A percentile compares a stretch with the other conserved stretches of the same genome.
Conservation (phyloP, 345 rosid species). For the Hevea brasiliensis region DNA sequence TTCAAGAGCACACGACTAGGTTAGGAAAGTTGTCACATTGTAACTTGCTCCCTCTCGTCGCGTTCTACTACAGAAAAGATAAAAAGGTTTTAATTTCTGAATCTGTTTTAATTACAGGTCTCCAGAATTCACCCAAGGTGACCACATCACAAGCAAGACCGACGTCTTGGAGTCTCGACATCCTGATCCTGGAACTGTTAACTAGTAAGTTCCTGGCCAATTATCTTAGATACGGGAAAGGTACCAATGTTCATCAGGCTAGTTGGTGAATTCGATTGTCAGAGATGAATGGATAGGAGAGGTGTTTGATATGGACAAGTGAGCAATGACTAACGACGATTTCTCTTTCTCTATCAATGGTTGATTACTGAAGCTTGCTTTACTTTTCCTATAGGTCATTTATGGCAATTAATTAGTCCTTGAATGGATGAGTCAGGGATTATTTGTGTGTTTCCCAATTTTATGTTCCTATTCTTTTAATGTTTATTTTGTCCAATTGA, state of each 20-base stretch:
- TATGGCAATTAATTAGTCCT: background rate
- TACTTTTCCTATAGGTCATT: background rate
- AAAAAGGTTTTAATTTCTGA: slow-evolving; percentile 80
- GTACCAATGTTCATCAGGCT: slow-evolving; percentile 51
- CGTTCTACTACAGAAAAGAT: slow-evolving; percentile 70
- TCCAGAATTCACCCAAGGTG: slow-evolving; percentile 60
- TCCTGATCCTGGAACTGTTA: slow-evolving; percentile 66
- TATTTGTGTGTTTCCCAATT: background rate
- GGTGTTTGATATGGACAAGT: slow-evolving; percentile 76
- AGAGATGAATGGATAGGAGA: slow-evolving; percentile 81
- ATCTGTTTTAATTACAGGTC: slow-evolving; percentile 43
- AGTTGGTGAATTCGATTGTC: slow-evolving; percentile 74
- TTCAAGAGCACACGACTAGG: slow-evolving; percentile 64
- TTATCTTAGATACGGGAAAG: slow-evolving; percentile 60
- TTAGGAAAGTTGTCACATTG: slow-evolving; percentile 69
- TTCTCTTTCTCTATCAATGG: slow-evolving; percentile 48
- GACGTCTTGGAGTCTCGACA: slow-evolving; percentile 94
- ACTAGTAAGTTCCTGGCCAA: slow-evolving; percentile 86
- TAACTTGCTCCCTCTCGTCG: slow-evolving; percentile 66
- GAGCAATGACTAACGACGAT: slow-evolving; percentile 54
- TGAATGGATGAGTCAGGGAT: background rate
- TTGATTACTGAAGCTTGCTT: background rate
- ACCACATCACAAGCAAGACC: slow-evolving; percentile 50
- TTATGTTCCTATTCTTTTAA: background rate
- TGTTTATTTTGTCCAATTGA: background rate